Evolutionary conservation across 2,329 filamentous ascomycete genomes (phyloP), one percentile per base, ranked within the genome.

Genomic region (Xylaria hypoxylon): DNA sequence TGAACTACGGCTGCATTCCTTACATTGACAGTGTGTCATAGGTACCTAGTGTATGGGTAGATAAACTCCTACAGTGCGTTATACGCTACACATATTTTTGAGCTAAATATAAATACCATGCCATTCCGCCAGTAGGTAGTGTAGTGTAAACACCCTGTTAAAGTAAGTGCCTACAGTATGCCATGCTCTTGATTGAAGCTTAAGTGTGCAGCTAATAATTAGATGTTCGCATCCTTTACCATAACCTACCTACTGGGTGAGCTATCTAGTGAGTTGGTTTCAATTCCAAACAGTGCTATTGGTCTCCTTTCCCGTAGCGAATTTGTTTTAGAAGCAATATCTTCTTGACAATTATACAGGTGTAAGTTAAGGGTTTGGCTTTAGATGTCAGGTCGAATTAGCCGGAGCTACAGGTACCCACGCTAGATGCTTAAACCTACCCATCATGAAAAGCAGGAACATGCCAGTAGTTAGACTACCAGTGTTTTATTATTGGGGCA

Each of bases 401-500:
- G 19, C 48, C 28, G 48, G 13, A 52, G 28, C 28, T 22, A 52
- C 48, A n/a, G n/a, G n/a, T 5, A 31, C 19, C 19, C 2, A 10
- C 11, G 17, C n/a, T 50, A 10, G 7, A 33, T 7, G 11, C 17
- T 2, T 6, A 52, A 33, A 38, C n/a, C 19, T 53, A 17, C 52
- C 52, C 7, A 22, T 24, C 26, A 15, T 35, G 19, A n/a, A 44
- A 17, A 11, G 35, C 4, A 51, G 17, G 28, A 51, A n/a, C 17
- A 33, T 33, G 8, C 1, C n/a, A n/a, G 2, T 11, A 45, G 19
- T 26, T 33, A 40, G 26, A 11, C n/a, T 15, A 28, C n/a, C n/a
- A n/a, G n/a, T n/a, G 35, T 60, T 52, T 52, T 26, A 60, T 26
- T 8, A 35, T 50, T 26, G 38, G 47, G 48, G 47, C n/a, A 33